Percentiles rank a stretch among this genome's conserved stretches.
Evolutionary conservation across 441 rosid genomes (phyloP).

Genomic region (Viola pubescens): DNA sequence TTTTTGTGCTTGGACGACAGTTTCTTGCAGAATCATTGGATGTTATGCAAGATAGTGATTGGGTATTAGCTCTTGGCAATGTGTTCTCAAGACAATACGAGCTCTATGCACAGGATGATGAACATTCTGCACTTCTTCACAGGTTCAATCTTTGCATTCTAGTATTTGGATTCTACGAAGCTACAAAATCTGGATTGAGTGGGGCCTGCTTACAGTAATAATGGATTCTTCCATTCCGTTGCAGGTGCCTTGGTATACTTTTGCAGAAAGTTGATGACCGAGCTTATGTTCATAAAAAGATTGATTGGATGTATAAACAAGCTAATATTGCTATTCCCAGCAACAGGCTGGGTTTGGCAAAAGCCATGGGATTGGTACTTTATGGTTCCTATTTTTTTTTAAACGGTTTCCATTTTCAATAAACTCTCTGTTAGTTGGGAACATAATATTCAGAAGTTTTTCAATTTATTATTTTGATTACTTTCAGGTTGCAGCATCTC

Average conservation of each 20-base stretch:
- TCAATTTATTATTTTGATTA: constrained; percentile 19
- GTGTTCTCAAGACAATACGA: constrained; percentile 75
- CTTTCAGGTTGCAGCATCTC: constrained; percentile 94
- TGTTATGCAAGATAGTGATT: constrained; percentile 79
- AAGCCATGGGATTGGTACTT: constrained; percentile 97
- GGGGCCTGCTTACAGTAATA: constrained; percentile 1
- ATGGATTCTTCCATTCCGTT: constrained; percentile 15
- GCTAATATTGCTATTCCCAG: constrained; percentile 79
- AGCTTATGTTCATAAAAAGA: constrained; percentile 76
- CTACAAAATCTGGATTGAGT: constrained; percentile 4
- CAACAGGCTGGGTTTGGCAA: constrained; percentile 97
- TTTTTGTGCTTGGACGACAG: constrained; percentile 39
- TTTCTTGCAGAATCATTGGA: constrained; percentile 97
- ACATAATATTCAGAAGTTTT: constrained; percentile 2
- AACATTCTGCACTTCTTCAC: constrained; percentile 91
- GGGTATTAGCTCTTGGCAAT: constrained; percentile 91
- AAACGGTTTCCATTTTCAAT: constrained; percentile 11
- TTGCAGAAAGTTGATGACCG: constrained; percentile 91
- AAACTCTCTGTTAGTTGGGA: background rate
- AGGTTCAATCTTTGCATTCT: constrained; percentile 39
- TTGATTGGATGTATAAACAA: constrained; percentile 90
- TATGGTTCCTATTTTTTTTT: background rate
- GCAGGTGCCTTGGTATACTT: constrained; percentile 91
- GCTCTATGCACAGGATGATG: constrained; percentile 72
- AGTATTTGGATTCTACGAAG: constrained; percentile 12